Evolutionary conservation across 495 filamentous ascomycete genomes (phyloP).

Genomic region (Geoglossum glabrum): DNA sequence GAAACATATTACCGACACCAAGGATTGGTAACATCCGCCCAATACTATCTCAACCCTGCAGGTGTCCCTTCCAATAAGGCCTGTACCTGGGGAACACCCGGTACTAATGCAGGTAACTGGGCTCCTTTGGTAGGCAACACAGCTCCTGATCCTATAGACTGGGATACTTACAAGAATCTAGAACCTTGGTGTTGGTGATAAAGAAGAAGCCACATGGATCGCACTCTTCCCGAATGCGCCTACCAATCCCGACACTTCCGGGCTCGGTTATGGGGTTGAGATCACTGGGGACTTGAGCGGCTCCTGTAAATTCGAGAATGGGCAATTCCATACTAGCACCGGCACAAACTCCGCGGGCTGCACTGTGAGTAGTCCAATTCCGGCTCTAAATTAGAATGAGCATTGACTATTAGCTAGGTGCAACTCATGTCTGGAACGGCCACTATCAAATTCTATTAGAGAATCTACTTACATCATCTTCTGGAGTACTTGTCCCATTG

Average conservation of each 20-base stretch:
- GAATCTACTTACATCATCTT: not conserved
- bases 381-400: not conserved
- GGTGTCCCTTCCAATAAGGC: constrained; percentile 46
- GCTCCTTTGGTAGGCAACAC: constrained; percentile 36
- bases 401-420: constrained; percentile 17
- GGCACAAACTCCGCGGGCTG: constrained; percentile 12
- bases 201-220: constrained; percentile 50
- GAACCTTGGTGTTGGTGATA: constrained; percentile 61
- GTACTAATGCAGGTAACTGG: constrained; percentile 55
- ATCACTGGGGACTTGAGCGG: constrained; percentile 45
- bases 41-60: constrained; percentile 89
- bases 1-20: constrained; percentile 56
- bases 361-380: constrained; percentile 13
- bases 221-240: constrained; percentile 53
- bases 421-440: constrained; percentile 26
- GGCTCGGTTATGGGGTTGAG: constrained; percentile 53
- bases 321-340: constrained; percentile 31
- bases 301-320: constrained; percentile 50
- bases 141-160: not conserved
- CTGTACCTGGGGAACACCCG: constrained; percentile 53
- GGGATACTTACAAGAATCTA: not conserved
- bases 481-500: constrained; percentile 1
- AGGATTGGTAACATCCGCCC: constrained; percentile 57
- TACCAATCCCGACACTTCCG: constrained; percentile 41
- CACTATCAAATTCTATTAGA: constrained; percentile 22